Percentiles rank a stretch among this genome's conserved stretches.
These are phyloP conservation scores for Arthrobotrys sphaeroides DNA, from an alignment of 2,329 filamentous ascomycete species.

Conservation along the genomic window DNA sequence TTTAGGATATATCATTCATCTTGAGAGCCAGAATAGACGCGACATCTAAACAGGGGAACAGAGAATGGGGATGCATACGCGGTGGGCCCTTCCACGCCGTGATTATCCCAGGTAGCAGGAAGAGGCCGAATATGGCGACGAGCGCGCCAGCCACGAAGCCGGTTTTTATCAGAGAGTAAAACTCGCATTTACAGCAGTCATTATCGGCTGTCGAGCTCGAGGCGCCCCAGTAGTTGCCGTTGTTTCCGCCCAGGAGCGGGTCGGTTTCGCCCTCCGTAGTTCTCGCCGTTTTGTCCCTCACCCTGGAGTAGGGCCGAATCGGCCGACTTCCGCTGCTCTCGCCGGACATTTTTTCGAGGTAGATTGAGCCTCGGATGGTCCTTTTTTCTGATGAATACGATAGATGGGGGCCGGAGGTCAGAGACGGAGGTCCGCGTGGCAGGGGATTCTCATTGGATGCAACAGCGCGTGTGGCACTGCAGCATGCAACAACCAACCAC, in stretches of 20 bases:
- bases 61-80: too few species aligned
- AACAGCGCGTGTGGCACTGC: too few species aligned
- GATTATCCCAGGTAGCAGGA: not conserved
- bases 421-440: too few species aligned
- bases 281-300: not conserved
- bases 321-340: not conserved
- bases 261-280: not conserved
- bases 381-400: too few species aligned
- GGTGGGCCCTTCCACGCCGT: not conserved
- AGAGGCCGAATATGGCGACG: not conserved
- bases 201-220: too few species aligned
- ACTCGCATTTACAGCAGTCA: not conserved
- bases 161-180: not conserved
- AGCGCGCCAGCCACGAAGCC: not conserved
- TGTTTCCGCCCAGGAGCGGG: not conserved
- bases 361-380: too few species aligned
- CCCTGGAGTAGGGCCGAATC: not conserved
- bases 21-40: too few species aligned
- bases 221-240: not conserved
- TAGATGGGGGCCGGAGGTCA: too few species aligned
- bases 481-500: too few species aligned
- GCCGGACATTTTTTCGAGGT: not conserved
- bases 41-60: too few species aligned
- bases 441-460: too few species aligned
- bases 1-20: too few species aligned